Base-by-base conservation (phyloP, 1,284 basidiomycete genomes). In the Leccinum cinnamomeum region DNA sequence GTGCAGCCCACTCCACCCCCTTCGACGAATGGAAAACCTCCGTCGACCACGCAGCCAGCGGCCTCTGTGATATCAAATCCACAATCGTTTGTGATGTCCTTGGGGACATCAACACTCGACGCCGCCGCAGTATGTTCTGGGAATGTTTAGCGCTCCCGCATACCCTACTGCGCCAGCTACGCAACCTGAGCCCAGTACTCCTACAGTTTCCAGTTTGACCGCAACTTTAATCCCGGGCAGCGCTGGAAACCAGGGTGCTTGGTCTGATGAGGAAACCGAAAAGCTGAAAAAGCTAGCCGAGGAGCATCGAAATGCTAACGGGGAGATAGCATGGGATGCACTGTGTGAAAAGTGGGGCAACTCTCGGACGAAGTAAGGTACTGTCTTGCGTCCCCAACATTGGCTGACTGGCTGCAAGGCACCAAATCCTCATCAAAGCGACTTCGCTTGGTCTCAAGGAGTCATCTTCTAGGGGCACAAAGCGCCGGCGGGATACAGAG, bases 351-450 rank as follows among this genome's bases (percentile, higher is more conserved):
- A 88, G 67, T 92, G 88, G 85, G 90, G 90, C 4, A 82, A 82
- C 64, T 83, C 82, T 53, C 80, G 90, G 58, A 86, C 90, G 59
- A 85, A 87, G 90, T 89, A 64, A 48, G 30, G 23, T 53, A 62
- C 56, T 46, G 53, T 23, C 30, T 50, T n/a, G 3, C 3, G 46
- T 66, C 59, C 54, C 37, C 46, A 48, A 20, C 37, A 20, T 59
- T 55, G 20, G 16, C 62, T 73, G 58, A 72, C 57, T 30, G 41
- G 59, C 18, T 30, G 7, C 30, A 67, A 91, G 89, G 69, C 89
- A 90, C 68, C 90, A 92, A 73, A 91, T 92, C 58, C 76, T 91
- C 35, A 82, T 90, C 65, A 91, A 90, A 72, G 90, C 90, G 3
- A 91, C 88, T 1, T 78, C 82, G n/a, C 74, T 92, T 28, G 86